Percentiles rank a stretch among this genome's conserved stretches.
Evolutionary conservation across 805 yeast species (phyloP).

Genomic region (Lachancea lanzarotensis): DNA sequence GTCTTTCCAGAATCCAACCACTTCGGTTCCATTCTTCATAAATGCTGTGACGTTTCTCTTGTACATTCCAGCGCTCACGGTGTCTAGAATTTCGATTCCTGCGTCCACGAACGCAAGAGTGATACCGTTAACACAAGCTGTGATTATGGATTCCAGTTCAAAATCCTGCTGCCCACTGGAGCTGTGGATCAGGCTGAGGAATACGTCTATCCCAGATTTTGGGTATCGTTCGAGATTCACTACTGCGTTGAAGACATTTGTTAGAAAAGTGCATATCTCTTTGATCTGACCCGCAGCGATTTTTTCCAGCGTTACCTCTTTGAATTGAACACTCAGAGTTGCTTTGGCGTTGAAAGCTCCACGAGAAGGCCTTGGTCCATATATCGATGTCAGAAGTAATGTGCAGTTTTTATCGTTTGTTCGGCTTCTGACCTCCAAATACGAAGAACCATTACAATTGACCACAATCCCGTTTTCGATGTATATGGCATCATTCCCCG

Average conservation of each 20-base stretch:
- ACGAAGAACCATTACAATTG: slow-evolving; percentile 79
- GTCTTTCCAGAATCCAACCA: slow-evolving; percentile 56
- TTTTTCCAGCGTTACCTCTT: slow-evolving; percentile 30
- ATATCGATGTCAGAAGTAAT: slow-evolving; percentile 60
- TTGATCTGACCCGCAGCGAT: slow-evolving; percentile 27
- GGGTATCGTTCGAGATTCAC: slow-evolving; percentile 66
- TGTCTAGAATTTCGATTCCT: slow-evolving; percentile 70
- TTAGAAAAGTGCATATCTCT: slow-evolving; percentile 39
- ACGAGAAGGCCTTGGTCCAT: slow-evolving; percentile 84
- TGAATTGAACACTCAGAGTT: slow-evolving; percentile 47
- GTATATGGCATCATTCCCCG: slow-evolving; percentile 38
- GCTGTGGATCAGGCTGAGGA: slow-evolving; percentile 49
- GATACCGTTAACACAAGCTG: slow-evolving; percentile 36
- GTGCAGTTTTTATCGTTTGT: slow-evolving; percentile 22
- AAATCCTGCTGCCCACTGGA: slow-evolving; percentile 3
- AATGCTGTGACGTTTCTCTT: slow-evolving; percentile 44
- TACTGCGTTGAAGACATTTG: slow-evolving; percentile 34
- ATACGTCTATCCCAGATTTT: slow-evolving; percentile 79
- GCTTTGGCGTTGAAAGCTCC: slow-evolving; percentile 67
- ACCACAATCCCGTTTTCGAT: slow-evolving; percentile 58
- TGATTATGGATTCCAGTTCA: slow-evolving; percentile 34
- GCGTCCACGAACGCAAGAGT: slow-evolving; percentile 79
- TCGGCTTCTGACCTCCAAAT: slow-evolving; percentile 52
- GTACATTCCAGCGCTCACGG: slow-evolving; percentile 59
- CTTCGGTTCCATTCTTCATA: slow-evolving; percentile 48